Evolutionary conservation across 73 alveolate genomes (phyloP).

Genomic region (Tetrahymena elliotti): DNA sequence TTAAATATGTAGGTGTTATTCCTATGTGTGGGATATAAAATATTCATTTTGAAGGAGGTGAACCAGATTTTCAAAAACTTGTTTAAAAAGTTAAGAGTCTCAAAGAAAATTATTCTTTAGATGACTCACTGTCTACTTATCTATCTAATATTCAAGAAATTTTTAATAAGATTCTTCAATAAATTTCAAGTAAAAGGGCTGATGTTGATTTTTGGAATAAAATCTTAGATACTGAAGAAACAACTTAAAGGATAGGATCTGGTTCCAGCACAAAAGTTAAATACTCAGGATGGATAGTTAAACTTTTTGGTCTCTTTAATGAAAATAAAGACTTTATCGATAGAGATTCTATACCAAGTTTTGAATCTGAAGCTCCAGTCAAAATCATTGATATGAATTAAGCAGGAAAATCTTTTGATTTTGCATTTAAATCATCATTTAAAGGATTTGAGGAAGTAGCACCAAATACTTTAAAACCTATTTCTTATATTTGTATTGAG

Average conservation of each 20-base stretch:
- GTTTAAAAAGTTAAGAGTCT: conserved; percentile 5
- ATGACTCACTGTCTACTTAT: neutral
- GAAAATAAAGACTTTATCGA: neutral
- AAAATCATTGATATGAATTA: neutral
- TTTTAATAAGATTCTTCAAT: neutral
- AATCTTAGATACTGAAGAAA: neutral
- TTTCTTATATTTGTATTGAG: neutral
- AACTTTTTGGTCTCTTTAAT: neutral
- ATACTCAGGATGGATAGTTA: neutral
- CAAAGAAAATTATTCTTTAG: conserved; percentile 2
- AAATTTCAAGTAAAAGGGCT: neutral
- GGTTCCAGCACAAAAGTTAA: neutral
- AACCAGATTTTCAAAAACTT: neutral
- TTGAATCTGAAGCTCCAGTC: neutral
- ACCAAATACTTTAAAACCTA: neutral
- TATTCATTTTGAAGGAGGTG: neutral
- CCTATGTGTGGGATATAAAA: conserved; percentile 17
- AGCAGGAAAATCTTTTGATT: neutral
- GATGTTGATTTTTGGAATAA: conserved; percentile 22
- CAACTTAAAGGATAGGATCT: neutral
- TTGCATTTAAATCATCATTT: neutral
- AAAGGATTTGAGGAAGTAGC: neutral
- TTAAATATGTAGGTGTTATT: conserved; percentile 1
- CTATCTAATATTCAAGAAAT: neutral
- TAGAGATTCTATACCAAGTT: neutral